A percentile compares a stretch with the other conserved stretches of the same genome.
Evolutionary conservation across 345 rosid genomes (phyloP).

Genomic region (Pelargonium nanum): DNA sequence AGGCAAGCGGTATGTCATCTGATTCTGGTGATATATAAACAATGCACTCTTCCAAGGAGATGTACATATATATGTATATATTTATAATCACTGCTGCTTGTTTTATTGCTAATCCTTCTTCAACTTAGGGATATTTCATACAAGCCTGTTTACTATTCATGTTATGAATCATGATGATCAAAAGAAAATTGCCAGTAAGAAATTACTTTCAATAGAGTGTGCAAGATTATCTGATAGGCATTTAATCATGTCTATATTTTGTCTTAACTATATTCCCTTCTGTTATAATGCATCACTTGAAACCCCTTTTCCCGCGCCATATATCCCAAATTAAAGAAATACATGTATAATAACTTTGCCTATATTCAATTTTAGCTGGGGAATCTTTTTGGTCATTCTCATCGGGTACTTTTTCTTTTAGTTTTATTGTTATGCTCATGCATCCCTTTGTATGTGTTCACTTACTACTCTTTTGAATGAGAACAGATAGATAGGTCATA

Average conservation of each 20-base stretch:
- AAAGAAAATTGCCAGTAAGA: background rate
- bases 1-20: slow-evolving; percentile 74
- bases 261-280: background rate
- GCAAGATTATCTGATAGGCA: background rate
- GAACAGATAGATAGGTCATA: too few relatives aligned
- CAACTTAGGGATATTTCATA: background rate
- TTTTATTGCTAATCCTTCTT: too few relatives aligned
- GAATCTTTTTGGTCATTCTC: background rate
- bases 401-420: background rate
- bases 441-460: background rate
- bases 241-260: background rate
- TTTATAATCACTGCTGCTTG: background rate
- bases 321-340: too few relatives aligned
- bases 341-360: too few relatives aligned
- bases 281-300: too few relatives aligned
- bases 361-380: too few relatives aligned
- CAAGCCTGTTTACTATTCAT: background rate
- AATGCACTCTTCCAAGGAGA: background rate
- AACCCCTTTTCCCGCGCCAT: too few relatives aligned
- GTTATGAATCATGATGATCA: background rate
- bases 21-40: background rate
- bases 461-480: background rate
- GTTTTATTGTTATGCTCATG: background rate
- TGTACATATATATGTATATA: too few relatives aligned
- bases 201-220: background rate